Evolutionary conservation across 768 basidiomycete species (phyloP).

Genomic region (Tricholoma furcatifolium): DNA sequence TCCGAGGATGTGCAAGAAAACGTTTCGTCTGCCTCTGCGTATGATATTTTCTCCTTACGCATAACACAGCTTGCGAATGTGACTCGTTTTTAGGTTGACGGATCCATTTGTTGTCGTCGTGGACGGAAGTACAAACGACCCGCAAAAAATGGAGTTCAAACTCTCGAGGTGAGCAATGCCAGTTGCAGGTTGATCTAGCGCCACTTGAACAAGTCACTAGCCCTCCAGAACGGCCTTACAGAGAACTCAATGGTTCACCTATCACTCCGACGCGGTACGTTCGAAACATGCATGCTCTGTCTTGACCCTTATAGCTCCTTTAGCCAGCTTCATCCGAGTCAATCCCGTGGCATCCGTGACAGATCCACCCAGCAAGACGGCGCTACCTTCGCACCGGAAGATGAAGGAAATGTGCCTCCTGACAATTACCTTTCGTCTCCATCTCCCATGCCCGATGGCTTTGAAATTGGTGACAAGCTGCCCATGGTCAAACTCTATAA

Average conservation of each 20-base stretch:
- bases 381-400: not conserved
- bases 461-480: not conserved
- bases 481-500: constrained; percentile 16
- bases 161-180: constrained; percentile 5
- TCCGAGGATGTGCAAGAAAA: constrained; percentile 19
- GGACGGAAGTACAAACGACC: not conserved
- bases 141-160: not conserved
- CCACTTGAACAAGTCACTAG: not conserved
- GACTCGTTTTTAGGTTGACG: not conserved
- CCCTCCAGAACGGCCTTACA: constrained; percentile 4
- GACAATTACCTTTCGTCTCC: constrained; percentile 8
- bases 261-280: constrained; percentile 12
- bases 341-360: not conserved
- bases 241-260: not conserved
- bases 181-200: too few relatives aligned
- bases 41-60: not conserved
- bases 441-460: not conserved
- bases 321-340: too few relatives aligned
- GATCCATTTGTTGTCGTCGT: constrained; percentile 10
- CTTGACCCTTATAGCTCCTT: not conserved
- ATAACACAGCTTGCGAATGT: not conserved
- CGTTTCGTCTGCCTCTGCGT: not conserved
- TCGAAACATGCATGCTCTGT: not conserved
- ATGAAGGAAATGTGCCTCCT: not conserved
- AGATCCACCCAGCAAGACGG: not conserved